Evolutionary conservation across 176 grass and related monocot genomes (phyloP).

Genomic region (Hordeum marinum): DNA sequence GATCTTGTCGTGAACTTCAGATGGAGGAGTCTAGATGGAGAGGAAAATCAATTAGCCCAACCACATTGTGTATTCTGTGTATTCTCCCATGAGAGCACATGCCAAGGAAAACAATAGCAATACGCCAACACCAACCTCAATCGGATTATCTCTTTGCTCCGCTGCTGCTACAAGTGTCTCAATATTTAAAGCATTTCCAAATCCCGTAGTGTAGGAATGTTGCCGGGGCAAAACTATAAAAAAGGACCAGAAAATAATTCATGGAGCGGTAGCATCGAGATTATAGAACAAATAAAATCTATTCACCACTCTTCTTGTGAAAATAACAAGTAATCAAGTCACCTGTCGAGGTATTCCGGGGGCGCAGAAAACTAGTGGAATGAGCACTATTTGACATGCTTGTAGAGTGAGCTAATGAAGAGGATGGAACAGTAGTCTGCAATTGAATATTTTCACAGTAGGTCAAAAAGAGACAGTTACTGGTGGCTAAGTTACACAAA

Average conservation of each 20-base stretch:
- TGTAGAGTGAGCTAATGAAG: constrained; percentile 45
- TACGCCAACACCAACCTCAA: constrained; percentile 51
- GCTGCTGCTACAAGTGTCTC: constrained; percentile 89
- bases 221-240: constrained; percentile 58
- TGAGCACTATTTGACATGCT: constrained; percentile 34
- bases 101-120: constrained; percentile 22
- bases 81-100: background rate
- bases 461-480: constrained; percentile 1
- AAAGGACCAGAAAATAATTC: constrained; percentile 18
- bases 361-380: constrained; percentile 41
- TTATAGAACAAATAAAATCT: background rate
- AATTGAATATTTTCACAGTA: constrained; percentile 1
- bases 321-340: constrained; percentile 8
- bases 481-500: background rate
- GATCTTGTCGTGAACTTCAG: constrained; percentile 83
- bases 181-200: constrained; percentile 79
- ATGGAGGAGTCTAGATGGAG: constrained; percentile 51
- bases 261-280: background rate
- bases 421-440: constrained; percentile 35
- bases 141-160: constrained; percentile 63
- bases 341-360: constrained; percentile 57
- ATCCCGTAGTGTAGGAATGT: constrained; percentile 59
- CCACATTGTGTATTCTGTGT: background rate
- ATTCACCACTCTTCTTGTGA: background rate
- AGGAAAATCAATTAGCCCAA: constrained; percentile 22